These are phyloP conservation scores for Hygrocybe punicea DNA, from an alignment of 768 basidiomycete species.

Conservation along the genomic window DNA sequence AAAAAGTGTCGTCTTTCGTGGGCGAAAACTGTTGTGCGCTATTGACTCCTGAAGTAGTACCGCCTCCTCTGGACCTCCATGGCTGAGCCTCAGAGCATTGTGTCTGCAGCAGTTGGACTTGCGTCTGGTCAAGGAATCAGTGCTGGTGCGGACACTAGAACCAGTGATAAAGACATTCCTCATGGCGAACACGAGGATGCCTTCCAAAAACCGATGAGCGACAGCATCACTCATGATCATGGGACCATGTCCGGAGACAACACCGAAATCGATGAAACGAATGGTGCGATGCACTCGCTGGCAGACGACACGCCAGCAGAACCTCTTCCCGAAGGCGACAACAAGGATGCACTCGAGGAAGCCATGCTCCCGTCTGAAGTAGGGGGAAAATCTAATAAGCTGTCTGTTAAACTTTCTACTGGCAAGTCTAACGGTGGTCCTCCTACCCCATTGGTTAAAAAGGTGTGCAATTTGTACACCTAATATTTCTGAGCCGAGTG, in stretches of 20 bases:
- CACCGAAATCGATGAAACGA: constrained; percentile 10
- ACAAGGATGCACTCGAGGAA: constrained; percentile 9
- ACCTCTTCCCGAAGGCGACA: not conserved
- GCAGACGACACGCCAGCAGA: constrained; percentile 21
- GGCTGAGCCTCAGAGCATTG: not conserved
- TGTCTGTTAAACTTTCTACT: constrained; percentile 42
- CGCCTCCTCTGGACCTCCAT: not conserved
- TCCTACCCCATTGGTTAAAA: constrained; percentile 61
- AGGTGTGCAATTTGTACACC: constrained; percentile 40
- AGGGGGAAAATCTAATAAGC: constrained; percentile 11
- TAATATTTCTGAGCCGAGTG: constrained; percentile 10
- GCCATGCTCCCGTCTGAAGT: not conserved
- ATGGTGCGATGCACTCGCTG: constrained; percentile 16
- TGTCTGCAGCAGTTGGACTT: not conserved
- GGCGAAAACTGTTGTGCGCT: not conserved
- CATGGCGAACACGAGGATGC: constrained; percentile 31
- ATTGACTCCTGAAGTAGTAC: not conserved
- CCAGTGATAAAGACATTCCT: constrained; percentile 9
- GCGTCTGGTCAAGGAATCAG: not conserved
- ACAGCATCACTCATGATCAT: constrained; percentile 12
- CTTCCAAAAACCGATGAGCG: constrained; percentile 19
- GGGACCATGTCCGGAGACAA: constrained; percentile 7
- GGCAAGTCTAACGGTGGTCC: constrained; percentile 48
- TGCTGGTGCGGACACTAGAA: not conserved
- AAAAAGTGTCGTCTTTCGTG: not conserved